A percentile compares a stretch with the other conserved stretches of the same genome.
Evolutionary conservation across 495 filamentous ascomycete genomes (phyloP).

Genomic region (Chlorociboria aeruginascens): DNA sequence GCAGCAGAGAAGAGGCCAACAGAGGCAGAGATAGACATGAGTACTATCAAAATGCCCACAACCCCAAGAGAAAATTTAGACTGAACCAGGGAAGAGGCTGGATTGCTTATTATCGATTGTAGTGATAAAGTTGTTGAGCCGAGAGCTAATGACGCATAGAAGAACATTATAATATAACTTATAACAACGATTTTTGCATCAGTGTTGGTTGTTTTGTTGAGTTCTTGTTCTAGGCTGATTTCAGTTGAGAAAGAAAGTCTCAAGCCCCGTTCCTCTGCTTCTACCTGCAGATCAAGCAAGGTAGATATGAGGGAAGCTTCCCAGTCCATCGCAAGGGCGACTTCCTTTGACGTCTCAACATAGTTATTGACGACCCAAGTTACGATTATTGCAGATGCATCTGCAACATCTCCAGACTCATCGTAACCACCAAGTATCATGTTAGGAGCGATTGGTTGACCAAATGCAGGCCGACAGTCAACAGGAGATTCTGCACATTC

Average conservation of each 20-base stretch:
- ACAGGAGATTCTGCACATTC: conserved; percentile 68
- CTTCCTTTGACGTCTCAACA: conserved; percentile 53
- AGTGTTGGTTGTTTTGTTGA: conserved; percentile 94
- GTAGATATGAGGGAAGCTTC: conserved; percentile 61
- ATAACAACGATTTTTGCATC: conserved; percentile 95
- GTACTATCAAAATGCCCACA: conserved; percentile 82
- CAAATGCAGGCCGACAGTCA: conserved; percentile 74
- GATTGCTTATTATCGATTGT: conserved; percentile 63
- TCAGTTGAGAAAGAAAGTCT: conserved; percentile 90
- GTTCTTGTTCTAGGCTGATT: conserved; percentile 81
- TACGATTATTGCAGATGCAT: conserved; percentile 67
- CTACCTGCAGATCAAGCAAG: conserved; percentile 62
- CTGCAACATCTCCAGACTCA: conserved; percentile 50
- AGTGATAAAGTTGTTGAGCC: conserved; percentile 75
- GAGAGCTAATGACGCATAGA: conserved; percentile 86
- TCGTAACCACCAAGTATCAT: conserved; percentile 78
- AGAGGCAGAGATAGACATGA: conserved; percentile 94
- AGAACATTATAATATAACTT: conserved; percentile 97
- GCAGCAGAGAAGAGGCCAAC: conserved; percentile 85
- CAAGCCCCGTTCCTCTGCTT: conserved; percentile 66
- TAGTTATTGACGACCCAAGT: conserved; percentile 97
- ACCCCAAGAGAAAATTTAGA: conserved; percentile 92
- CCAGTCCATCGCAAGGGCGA: conserved; percentile 75
- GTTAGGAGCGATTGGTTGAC: conserved; percentile 71
- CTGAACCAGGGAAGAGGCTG: conserved; percentile 73